Percentiles rank a stretch among this genome's conserved stretches.
phyloP scores from a whole-genome alignment of 2,329 filamentous ascomycete genomes.

The Nothophoma quercina region DNA sequence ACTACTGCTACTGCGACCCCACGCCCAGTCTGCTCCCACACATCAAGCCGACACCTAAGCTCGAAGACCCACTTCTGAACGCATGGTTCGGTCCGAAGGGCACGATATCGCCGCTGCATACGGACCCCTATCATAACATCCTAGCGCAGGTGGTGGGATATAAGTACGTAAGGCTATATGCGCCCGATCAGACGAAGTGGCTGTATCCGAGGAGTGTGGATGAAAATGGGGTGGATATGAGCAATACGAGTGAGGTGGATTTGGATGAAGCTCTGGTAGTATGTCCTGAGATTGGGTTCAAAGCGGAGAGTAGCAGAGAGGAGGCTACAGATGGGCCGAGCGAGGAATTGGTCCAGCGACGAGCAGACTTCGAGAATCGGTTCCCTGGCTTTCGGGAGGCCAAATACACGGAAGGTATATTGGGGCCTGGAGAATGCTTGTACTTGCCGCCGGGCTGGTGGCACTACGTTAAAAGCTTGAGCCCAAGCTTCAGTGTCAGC shows the following conservation, averaged over 20 bases:
- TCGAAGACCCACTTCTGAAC: conserved; percentile 74
- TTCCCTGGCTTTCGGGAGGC: conserved; percentile 67
- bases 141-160: conserved; percentile 86
- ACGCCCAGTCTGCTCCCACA: conserved; percentile 27
- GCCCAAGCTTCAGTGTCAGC: conserved; percentile 89
- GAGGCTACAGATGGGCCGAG: conserved; percentile 32
- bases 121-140: conserved; percentile 92
- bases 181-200: conserved; percentile 65
- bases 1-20: conserved; percentile 80
- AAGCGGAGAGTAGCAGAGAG: conserved; percentile 18
- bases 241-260: conserved; percentile 85
- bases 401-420: conserved; percentile 76
- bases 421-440: conserved; percentile 82
- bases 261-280: conserved; percentile 71
- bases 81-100: conserved; percentile 90
- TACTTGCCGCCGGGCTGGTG: conserved; percentile 97
- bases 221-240: conserved; percentile 81
- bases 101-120: conserved; percentile 92
- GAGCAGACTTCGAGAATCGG: conserved; percentile 30
- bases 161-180: conserved; percentile 92
- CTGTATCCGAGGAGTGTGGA: conserved; percentile 71
- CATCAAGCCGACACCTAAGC: conserved; percentile 28
- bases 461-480: conserved; percentile 92
- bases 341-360: background rate
- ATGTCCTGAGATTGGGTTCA: conserved; percentile 32